Conservation (phyloP, 139 green algal genomes). For the Eudorina sp. region DNA sequence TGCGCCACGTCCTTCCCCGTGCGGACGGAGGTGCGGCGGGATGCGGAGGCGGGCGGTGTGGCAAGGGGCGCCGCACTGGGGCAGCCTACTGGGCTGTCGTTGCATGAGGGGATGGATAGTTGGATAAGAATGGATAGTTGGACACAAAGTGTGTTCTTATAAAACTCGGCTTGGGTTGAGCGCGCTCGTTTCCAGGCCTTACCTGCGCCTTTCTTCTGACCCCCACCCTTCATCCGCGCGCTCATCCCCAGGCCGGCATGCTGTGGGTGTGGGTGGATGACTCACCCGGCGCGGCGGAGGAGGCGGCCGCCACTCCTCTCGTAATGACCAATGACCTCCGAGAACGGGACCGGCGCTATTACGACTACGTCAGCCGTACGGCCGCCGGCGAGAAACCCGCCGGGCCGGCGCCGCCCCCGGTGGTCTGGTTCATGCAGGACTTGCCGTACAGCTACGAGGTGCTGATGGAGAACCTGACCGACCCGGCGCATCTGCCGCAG, state of each 20-base stretch:
- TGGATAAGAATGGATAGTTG: not conserved
- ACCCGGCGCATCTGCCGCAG: conserved; percentile 44
- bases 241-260: conserved; percentile 11
- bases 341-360: not conserved
- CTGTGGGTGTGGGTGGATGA: conserved; percentile 49
- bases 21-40: not conserved
- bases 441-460: conserved; percentile 54
- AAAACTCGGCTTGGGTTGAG: not conserved
- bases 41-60: not conserved
- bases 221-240: not conserved
- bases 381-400: not conserved
- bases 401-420: not conserved
- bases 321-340: not conserved
- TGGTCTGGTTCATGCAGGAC: conserved; percentile 44
- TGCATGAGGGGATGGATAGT: not conserved
- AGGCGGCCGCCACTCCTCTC: not conserved
- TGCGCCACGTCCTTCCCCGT: conserved; percentile 3
- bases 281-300: not conserved
- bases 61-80: not conserved
- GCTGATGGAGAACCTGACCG: conserved; percentile 52
- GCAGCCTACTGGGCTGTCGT: not conserved
- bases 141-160: not conserved
- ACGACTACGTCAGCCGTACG: too few species aligned
- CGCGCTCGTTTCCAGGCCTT: not conserved
- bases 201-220: not conserved